A percentile compares a stretch with the other conserved stretches of the same genome.
Conservation (phyloP, 1,284 basidiomycete species). For the Prillingera fragicola region DNA sequence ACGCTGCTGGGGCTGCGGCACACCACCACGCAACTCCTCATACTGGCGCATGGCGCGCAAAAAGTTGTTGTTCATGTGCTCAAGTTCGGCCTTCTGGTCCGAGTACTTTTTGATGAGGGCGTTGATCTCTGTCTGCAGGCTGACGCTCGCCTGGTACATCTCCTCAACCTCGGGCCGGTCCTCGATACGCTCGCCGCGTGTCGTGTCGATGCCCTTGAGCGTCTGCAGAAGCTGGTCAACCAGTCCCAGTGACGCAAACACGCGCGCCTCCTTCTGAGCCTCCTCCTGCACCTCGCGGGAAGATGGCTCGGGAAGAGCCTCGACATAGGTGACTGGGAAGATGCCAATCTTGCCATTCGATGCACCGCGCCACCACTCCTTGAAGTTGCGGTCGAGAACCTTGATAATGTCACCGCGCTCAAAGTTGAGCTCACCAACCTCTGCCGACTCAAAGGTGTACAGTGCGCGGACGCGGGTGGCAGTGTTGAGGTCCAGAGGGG, state of each 20-base stretch:
- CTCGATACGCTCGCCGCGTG: constrained; percentile 72
- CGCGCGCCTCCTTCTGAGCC: constrained; percentile 79
- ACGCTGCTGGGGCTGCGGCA: constrained; percentile 22
- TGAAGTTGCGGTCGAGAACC: constrained; percentile 89
- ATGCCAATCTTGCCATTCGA: constrained; percentile 88
- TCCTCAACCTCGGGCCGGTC: constrained; percentile 94
- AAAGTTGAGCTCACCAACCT: constrained; percentile 87
- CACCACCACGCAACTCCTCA: constrained; percentile 35
- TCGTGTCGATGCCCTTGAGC: constrained; percentile 69
- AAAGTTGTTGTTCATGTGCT: constrained; percentile 49
- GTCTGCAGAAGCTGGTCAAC: constrained; percentile 82
- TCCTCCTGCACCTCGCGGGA: constrained; percentile 72
- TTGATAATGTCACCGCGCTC: constrained; percentile 92
- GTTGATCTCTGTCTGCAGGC: constrained; percentile 86
- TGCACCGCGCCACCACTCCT: constrained; percentile 98
- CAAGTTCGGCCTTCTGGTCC: constrained; percentile 66
- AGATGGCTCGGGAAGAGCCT: constrained; percentile 81
- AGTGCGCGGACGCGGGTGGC: constrained; percentile 83
- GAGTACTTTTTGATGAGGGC: constrained; percentile 93
- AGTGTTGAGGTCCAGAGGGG: constrained; percentile 43
- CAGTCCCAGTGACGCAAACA: constrained; percentile 57
- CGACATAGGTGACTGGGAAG: constrained; percentile 97
- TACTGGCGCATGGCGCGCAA: constrained; percentile 47
- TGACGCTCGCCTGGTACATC: constrained; percentile 82
- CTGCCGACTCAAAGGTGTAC: constrained; percentile 82